phyloP scores from a whole-genome alignment of 306 rosid genomes.

The Acmispon strigosus region DNA sequence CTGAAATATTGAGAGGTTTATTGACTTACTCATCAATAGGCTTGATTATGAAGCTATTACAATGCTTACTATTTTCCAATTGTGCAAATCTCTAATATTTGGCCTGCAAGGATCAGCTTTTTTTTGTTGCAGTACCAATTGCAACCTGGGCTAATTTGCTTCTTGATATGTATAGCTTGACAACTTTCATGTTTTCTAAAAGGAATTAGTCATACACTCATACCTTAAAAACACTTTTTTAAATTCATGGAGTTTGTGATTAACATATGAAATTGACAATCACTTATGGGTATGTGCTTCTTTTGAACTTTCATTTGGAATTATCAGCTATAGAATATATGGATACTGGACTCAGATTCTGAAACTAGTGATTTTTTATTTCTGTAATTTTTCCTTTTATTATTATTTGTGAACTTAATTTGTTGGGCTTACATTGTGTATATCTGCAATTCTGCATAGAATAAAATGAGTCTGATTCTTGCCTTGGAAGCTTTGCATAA shows the following conservation, averaged over 20 bases:
- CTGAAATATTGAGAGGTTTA: background rate
- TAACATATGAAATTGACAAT: background rate
- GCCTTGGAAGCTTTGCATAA: background rate
- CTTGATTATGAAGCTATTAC: background rate
- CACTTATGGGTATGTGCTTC: background rate
- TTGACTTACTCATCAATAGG: background rate
- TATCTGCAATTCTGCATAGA: background rate
- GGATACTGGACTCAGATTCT: background rate
- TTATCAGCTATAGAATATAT: background rate
- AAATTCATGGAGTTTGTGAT: background rate
- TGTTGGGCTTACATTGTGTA: background rate
- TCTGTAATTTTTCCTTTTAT: background rate
- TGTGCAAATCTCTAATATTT: background rate
- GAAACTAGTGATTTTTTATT: background rate
- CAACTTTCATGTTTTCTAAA: background rate
- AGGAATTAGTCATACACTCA: background rate
- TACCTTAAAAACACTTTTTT: background rate
- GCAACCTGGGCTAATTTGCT: background rate
- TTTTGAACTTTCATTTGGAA: slow-evolving; percentile 3
- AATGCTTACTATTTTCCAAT: background rate
- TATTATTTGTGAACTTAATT: background rate
- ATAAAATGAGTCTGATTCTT: background rate
- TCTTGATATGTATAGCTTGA: background rate
- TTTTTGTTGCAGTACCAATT: background rate
- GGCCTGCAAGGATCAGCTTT: background rate